phyloP scores from a whole-genome alignment of 225 moss, liverwort and hornwort genomes.

The Ulota crispa region DNA sequence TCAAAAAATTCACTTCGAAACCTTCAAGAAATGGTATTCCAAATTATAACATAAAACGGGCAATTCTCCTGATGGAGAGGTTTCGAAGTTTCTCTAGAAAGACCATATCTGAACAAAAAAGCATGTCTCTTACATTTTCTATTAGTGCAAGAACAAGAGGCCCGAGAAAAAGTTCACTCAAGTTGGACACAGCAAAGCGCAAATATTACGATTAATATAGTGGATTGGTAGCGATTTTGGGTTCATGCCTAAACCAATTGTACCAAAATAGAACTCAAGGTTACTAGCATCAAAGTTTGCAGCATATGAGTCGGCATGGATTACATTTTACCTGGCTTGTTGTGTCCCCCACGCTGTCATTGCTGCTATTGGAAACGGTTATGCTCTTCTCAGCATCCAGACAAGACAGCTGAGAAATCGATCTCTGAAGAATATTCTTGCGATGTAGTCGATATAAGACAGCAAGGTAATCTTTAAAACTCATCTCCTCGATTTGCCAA shows the following conservation, averaged over 20 bases:
- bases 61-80: background rate
- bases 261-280: background rate
- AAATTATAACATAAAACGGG: background rate
- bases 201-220: background rate
- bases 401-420: slow-evolving; percentile 54
- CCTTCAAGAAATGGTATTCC: background rate
- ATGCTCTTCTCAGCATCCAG: slow-evolving; percentile 28
- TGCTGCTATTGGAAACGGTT: background rate
- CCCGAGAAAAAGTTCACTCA: background rate
- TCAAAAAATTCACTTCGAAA: background rate
- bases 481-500: slow-evolving; percentile 96
- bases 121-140: background rate
- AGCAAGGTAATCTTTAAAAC: slow-evolving; percentile 79
- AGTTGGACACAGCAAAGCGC: background rate
- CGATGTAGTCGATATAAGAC: slow-evolving; percentile 58
- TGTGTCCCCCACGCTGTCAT: slow-evolving; percentile 21
- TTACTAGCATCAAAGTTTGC: background rate
- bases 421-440: slow-evolving; percentile 53
- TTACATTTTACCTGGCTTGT: slow-evolving; percentile 35
- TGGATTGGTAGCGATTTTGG: background rate
- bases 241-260: background rate
- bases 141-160: background rate
- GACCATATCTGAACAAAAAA: background rate
- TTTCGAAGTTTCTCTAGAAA: background rate
- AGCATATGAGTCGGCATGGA: background rate